These are phyloP conservation scores for Cladophialophora exuberans DNA, from an alignment of 2,329 filamentous ascomycete species.

Conservation along the genomic window DNA sequence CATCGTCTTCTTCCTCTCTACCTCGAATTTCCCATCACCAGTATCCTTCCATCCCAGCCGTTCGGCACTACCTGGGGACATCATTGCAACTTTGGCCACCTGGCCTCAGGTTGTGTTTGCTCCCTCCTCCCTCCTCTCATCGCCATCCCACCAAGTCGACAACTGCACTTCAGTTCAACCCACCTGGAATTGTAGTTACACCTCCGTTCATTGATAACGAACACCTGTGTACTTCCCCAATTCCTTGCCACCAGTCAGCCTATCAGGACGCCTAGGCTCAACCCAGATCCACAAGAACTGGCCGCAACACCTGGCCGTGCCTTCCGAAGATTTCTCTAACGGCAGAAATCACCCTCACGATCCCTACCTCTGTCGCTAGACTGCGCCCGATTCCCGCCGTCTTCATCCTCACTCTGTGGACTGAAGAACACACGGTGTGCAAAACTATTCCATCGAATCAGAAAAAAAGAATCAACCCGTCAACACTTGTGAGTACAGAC, in stretches of 20 bases:
- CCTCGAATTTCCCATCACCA: constrained; percentile 5
- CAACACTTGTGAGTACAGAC: constrained; percentile 27
- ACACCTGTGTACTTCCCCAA: constrained; percentile 21
- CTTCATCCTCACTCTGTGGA: not conserved
- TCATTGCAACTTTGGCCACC: constrained; percentile 21
- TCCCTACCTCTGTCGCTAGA: not conserved
- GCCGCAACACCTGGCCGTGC: not conserved
- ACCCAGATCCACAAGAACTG: constrained; percentile 5
- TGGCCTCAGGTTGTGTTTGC: constrained; percentile 27
- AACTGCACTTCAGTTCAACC: constrained; percentile 8
- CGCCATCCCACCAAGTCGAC: constrained; percentile 8
- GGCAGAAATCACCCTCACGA: not conserved
- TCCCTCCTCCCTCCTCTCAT: not conserved
- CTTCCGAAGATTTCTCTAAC: constrained; percentile 6
- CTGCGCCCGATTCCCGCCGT: constrained; percentile 4
- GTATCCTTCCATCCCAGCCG: constrained; percentile 7
- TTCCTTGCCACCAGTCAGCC: not conserved
- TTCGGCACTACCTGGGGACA: constrained; percentile 1
- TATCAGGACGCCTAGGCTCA: not conserved
- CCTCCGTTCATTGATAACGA: constrained; percentile 10
- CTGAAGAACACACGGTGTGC: constrained; percentile 2
- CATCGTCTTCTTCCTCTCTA: constrained; percentile 22
- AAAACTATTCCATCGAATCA: not conserved
- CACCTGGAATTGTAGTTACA: constrained; percentile 8
- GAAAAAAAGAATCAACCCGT: constrained; percentile 11